Conservation (phyloP, 257 asterid genomes). For the Ajuga chamaepitys region DNA sequence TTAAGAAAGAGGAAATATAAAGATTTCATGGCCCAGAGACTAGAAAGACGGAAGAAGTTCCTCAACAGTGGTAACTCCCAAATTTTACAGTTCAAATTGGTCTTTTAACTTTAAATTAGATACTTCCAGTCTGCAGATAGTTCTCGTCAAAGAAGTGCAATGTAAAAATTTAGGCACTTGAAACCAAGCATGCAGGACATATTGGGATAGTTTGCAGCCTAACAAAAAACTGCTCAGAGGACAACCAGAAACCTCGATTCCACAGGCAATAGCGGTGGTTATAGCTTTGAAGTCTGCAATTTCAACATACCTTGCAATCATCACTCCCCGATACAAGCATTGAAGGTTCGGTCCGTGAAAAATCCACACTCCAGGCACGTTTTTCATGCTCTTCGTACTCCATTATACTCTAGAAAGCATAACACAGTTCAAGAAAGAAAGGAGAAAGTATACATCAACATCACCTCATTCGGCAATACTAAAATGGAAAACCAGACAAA, state of each 20-base stretch:
- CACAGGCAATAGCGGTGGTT: neutral
- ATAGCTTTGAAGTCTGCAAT: neutral
- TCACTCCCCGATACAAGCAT: conserved; percentile 93
- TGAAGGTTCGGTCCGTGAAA: conserved; percentile 70
- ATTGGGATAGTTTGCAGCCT: neutral
- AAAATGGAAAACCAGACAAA: neutral
- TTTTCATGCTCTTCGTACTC: conserved; percentile 95
- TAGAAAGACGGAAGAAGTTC: neutral
- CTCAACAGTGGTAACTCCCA: neutral
- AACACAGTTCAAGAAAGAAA: neutral
- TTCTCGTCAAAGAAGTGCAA: neutral
- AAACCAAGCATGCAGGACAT: neutral
- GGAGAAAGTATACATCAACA: conserved; percentile 4
- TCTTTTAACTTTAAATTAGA: neutral
- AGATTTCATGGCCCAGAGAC: too few relatives aligned
- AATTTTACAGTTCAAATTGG: neutral
- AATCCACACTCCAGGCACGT: conserved; percentile 95
- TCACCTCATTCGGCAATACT: conserved; percentile 2
- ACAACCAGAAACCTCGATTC: neutral
- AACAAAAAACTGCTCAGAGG: neutral
- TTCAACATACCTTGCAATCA: conserved; percentile 74
- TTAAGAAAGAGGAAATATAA: too few relatives aligned
- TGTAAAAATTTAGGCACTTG: neutral
- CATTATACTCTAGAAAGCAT: conserved; percentile 61
- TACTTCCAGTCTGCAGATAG: neutral